Evolutionary conservation across 2,329 filamentous ascomycete species (phyloP), one percentile per base, ranked within the genome.

Genomic region (Cladorrhinum sp.): DNA sequence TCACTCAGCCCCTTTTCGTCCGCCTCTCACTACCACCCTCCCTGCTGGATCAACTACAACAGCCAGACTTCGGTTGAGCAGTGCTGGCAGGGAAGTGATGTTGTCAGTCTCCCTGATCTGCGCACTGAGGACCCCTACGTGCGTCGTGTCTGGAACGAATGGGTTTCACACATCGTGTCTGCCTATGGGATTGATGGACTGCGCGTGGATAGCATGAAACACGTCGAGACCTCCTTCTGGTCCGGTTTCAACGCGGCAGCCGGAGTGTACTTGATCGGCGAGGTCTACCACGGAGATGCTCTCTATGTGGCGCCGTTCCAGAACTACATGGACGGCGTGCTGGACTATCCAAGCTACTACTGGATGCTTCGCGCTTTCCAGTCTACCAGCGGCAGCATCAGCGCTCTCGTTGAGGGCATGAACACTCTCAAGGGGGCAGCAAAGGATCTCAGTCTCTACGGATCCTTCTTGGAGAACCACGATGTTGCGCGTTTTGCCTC

Each of bases 1-100:
- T 68, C 73, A 9, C 81, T 84, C 65, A 74, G 75, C 23, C 84
- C 85, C 0, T 87, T 87, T 71, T 79, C 83, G 64, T 73, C 76
- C 20, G 36, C 58, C 12, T 76, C 76, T 6, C 82, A 85, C 69
- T 88, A 79, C 70, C 84, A 88, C 68, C 59, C 78, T 0, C 82
- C 77, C 67, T 87, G 85, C 67, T 58, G 81, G 52, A 75, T 74
- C 61, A 65, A 86, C 70, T 86, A 84, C 70, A 67, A 70, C 55
- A 73, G 82, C 65, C 74, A 79, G 57, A 75, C 68, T 1, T 75
- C 71, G 1, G 60, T 74, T 10, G 73, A 73, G 60, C 52, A 63
- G 20, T 84, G 82, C 70, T 84, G 82, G 81, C 72, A 79, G 46
- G 80, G 80, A 14, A 75, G 77, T 64, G 74, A 75, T 18, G 74